A percentile compares a stretch with the other conserved stretches of the same genome.
Evolutionary conservation across 257 asterid species (phyloP).

Genomic region (Jacaranda copaia): DNA sequence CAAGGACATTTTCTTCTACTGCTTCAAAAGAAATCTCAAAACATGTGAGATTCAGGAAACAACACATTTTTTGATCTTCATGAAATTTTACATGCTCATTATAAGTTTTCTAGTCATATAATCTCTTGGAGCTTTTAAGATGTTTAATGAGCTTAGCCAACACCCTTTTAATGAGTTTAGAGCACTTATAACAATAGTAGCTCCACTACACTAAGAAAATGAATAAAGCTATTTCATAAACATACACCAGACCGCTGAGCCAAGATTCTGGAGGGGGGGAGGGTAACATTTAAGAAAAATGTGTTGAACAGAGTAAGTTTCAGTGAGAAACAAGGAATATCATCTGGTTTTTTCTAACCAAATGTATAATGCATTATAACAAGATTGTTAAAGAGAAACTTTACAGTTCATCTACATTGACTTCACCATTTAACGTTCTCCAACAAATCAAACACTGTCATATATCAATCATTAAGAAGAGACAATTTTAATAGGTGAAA

Average conservation of each 20-base stretch:
- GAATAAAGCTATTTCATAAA: not conserved
- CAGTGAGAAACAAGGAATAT: not conserved
- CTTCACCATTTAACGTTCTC: not conserved
- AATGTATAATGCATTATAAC: not conserved
- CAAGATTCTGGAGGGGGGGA: not conserved
- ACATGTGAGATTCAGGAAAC: slow-evolving; percentile 16
- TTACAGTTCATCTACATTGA: not conserved
- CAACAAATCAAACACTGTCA: not conserved
- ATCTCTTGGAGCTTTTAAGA: not conserved
- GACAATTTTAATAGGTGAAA: not conserved
- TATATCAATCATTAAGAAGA: not conserved
- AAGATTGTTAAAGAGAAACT: not conserved
- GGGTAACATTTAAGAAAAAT: too few species aligned
- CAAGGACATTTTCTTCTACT: slow-evolving; percentile 49
- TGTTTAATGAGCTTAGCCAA: not conserved
- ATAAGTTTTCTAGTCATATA: not conserved
- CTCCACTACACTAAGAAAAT: not conserved
- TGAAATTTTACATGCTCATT: slow-evolving; percentile 3
- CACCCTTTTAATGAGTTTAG: not conserved
- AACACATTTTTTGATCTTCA: not conserved
- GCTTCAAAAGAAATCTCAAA: slow-evolving; percentile 27
- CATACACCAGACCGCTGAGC: not conserved
- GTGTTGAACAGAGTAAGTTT: not conserved
- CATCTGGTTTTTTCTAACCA: not conserved
- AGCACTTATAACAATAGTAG: not conserved